These are phyloP conservation scores for Plantago coronopus DNA, from an alignment of 305 asterid genomes.

Conservation along the genomic window DNA sequence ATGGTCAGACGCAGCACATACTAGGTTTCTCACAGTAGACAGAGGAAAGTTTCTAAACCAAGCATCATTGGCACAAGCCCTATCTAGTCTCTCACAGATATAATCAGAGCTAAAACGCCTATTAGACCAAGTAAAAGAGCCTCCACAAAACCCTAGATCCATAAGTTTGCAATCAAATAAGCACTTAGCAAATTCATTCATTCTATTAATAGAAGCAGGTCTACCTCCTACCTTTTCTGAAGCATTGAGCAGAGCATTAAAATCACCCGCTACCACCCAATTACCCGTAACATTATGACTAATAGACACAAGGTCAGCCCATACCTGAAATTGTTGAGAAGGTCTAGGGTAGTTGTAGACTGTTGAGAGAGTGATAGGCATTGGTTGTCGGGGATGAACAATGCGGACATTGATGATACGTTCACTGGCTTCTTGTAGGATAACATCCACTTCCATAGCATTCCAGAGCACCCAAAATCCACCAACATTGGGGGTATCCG, in stretches of 20 bases:
- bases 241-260: not conserved
- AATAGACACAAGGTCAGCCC: not conserved
- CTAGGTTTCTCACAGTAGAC: not conserved
- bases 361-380: not conserved
- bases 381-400: too few species aligned
- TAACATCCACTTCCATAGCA: too few species aligned
- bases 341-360: not conserved
- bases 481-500: too few species aligned
- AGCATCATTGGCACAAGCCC: not conserved
- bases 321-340: not conserved
- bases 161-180: not conserved
- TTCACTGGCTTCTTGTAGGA: too few species aligned
- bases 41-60: not conserved
- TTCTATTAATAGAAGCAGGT: rapidly evolving
- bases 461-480: too few species aligned
- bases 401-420: too few species aligned
- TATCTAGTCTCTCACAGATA: not conserved
- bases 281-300: rapidly evolving
- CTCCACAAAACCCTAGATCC: not conserved
- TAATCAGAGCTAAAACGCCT: not conserved
- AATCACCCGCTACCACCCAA: not conserved
- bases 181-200: not conserved
- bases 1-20: not conserved
- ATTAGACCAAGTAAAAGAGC: not conserved
- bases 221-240: not conserved